Evolutionary conservation across 768 basidiomycete species (phyloP).

Genomic region (Termitomyces sp.): DNA sequence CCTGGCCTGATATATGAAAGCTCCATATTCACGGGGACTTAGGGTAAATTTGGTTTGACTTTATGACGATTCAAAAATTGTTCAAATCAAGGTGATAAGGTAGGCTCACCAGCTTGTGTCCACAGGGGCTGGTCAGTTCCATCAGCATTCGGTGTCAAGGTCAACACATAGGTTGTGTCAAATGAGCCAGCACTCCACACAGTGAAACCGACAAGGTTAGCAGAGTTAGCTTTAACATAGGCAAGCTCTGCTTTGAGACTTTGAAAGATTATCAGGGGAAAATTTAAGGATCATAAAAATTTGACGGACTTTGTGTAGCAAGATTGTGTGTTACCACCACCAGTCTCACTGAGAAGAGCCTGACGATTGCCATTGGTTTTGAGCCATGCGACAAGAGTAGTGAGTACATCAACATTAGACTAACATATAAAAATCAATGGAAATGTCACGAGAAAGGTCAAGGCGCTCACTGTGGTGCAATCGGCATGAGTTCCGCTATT

Average conservation of each 20-base stretch:
- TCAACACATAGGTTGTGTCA: conserved; percentile 43
- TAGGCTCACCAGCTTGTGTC: conserved; percentile 31
- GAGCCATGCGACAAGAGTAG: conserved; percentile 34
- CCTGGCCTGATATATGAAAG: no score
- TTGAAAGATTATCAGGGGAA: not conserved
- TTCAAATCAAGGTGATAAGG: not conserved
- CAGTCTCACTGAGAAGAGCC: conserved; percentile 40
- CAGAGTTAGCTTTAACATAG: conserved; percentile 37
- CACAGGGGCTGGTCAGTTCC: conserved; percentile 43
- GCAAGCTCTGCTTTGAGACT: conserved; percentile 38
- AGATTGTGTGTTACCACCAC: conserved; percentile 44
- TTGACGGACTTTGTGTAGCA: conserved; percentile 31
- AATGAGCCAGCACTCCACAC: conserved; percentile 51
- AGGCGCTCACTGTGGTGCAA: conserved; percentile 20
- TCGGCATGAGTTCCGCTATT: conserved; percentile 35
- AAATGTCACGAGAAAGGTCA: not conserved
- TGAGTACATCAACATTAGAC: conserved; percentile 36
- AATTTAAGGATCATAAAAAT: not conserved
- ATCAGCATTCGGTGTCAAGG: conserved; percentile 40
- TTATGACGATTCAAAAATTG: not conserved
- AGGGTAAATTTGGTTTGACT: conserved; percentile 22
- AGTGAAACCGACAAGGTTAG: conserved; percentile 43
- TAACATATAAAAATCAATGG: conserved; percentile 10
- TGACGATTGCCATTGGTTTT: conserved; percentile 29
- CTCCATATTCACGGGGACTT: not conserved